These are phyloP conservation scores for Kurtzmaniella quercitrusa DNA, from an alignment of 1,139 yeast genomes.

Conservation along the genomic window DNA sequence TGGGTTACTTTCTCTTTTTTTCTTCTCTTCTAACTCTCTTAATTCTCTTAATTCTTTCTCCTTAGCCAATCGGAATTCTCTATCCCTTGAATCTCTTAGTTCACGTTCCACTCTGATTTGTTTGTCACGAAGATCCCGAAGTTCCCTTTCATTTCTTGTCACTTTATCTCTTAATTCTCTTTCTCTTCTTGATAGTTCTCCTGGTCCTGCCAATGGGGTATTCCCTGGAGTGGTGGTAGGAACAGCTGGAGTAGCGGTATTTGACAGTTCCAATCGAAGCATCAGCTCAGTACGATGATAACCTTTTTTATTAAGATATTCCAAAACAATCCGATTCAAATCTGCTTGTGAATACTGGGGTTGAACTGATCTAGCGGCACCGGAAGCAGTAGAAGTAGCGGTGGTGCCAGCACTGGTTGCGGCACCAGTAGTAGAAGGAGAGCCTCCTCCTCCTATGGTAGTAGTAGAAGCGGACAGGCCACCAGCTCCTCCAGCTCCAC, in stretches of 20 bases:
- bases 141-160: conserved; percentile 30
- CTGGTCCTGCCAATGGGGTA: conserved; percentile 39
- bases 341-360: conserved; percentile 64
- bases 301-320: conserved; percentile 89
- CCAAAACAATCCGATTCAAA: conserved; percentile 83
- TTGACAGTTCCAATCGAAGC: conserved; percentile 82
- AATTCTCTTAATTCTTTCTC: conserved; percentile 41
- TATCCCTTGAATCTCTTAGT: conserved; percentile 36
- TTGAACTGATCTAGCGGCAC: conserved; percentile 12
- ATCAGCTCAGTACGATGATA: conserved; percentile 92
- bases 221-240: conserved; percentile 45
- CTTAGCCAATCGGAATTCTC: conserved; percentile 37
- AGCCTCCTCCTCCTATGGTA: background rate
- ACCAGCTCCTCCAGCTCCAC: background rate
- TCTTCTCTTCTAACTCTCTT: conserved; percentile 35
- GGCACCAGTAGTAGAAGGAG: background rate
- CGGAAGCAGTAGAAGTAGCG: conserved; percentile 4
- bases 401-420: background rate
- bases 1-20: conserved; percentile 52
- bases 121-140: conserved; percentile 39
- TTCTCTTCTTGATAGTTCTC: conserved; percentile 24
- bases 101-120: conserved; percentile 34
- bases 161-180: conserved; percentile 25
- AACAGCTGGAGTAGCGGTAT: conserved; percentile 53
- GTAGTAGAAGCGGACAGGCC: background rate